Conservation (phyloP, 2,329 filamentous ascomycete genomes). For the Ceratocystis harringtonii region DNA sequence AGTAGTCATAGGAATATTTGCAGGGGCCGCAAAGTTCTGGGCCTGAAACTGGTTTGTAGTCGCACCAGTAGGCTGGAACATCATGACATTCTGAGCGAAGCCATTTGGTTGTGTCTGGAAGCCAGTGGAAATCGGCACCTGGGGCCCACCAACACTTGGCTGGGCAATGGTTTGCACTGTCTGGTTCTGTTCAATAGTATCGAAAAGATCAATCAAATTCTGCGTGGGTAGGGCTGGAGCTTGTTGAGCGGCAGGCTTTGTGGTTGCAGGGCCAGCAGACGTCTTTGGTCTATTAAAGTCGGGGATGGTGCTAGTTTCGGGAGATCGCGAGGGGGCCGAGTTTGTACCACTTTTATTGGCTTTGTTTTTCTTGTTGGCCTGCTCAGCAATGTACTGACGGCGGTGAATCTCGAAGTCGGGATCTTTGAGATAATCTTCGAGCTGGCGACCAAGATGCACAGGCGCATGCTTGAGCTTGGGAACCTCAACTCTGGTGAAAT, state of each 20-base stretch:
- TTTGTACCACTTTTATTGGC: conserved; percentile 25
- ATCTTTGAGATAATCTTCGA: conserved; percentile 90
- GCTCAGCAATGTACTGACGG: conserved; percentile 78
- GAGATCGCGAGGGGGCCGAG: conserved; percentile 19
- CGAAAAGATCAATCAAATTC: conserved; percentile 89
- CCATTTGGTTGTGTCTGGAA: conserved; percentile 29
- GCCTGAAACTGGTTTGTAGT: conserved; percentile 21
- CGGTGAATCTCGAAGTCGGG: conserved; percentile 90
- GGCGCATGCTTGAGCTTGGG: conserved; percentile 96
- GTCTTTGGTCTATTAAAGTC: conserved; percentile 24
- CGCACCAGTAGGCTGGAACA: conserved; percentile 20
- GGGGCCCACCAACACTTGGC: conserved; percentile 20
- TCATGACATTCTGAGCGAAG: conserved; percentile 20
- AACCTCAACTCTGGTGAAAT: conserved; percentile 82
- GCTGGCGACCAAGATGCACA: conserved; percentile 71
- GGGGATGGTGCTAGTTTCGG: conserved; percentile 24
- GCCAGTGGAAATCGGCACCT: conserved; percentile 23
- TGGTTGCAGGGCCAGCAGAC: conserved; percentile 21
- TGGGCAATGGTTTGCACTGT: conserved; percentile 35
- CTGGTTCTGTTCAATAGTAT: conserved; percentile 80
- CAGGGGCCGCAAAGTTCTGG: conserved; percentile 8
- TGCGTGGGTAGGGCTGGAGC: conserved; percentile 33
- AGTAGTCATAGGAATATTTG: conserved; percentile 19
- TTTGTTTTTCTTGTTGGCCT: conserved; percentile 50
- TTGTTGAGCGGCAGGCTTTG: not conserved